Evolutionary conservation across 768 basidiomycete species (phyloP), one percentile per base, ranked within the genome.

Genomic region (Tricholoma furcatifolium): DNA sequence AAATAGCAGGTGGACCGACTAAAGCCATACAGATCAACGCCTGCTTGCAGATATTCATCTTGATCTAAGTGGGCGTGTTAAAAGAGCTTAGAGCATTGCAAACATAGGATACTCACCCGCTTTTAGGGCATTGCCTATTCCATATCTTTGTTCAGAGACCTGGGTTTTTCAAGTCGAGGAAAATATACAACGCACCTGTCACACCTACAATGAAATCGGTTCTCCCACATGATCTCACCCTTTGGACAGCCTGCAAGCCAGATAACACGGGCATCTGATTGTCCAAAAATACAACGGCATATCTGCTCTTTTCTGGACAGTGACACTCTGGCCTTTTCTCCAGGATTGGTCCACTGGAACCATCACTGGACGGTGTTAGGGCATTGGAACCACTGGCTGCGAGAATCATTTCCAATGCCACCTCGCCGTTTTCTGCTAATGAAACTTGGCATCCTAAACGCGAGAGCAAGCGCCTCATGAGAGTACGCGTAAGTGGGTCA

Each of bases 181-280:
- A 21, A 9, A 3, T 40, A 14, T 27, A 47, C 0, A 24, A 60
- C 74, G 59, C 38, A 83, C 84, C 88, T 47, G 88, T 90, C 38
- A 90, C 85, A 31, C 88, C 88, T 15, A 92, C 87, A n/a, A 93
- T 81, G 62, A 93, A 88, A 61, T 93, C 90, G 17, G 65, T 70
- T 55, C 90, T 75, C 7, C 84, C 85, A 64, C 84, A 65, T 53
- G 78, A 75, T 54, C 91, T 73, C 35, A 94, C 70, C 64, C 80
- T 84, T 50, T 76, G 65, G 10, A 91, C 82, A 17, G 81, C 78
- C 53, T 84, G 80, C 41, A 91, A 63, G 14, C 93, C 93, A 55
- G 85, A 85, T 75, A 91, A 76, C 17, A 90, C 72, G 8, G 87
- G 87, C 88, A 93, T 93, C 68, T 92, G 90, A 65, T 94, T 93